These are phyloP conservation scores for Harringtonia lauricola DNA, from an alignment of 2,329 filamentous ascomycete species.

Conservation along the genomic window DNA sequence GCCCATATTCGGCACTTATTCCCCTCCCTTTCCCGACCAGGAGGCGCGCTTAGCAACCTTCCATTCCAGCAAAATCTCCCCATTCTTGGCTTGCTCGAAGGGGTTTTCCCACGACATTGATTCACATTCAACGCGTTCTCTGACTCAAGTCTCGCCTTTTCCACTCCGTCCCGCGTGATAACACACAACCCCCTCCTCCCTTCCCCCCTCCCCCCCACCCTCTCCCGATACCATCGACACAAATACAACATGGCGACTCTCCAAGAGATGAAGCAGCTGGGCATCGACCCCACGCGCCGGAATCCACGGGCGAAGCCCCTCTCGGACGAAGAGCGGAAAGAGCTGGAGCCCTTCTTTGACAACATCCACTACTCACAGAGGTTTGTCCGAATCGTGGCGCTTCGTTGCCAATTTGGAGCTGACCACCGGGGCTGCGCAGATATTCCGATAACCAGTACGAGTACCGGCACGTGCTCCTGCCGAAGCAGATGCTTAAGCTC, in stretches of 20 bases:
- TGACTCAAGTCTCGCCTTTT: too few species aligned
- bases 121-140: too few species aligned
- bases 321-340: slow-evolving; percentile 68
- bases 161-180: too few species aligned
- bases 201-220: not conserved
- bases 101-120: too few species aligned
- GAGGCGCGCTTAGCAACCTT: too few species aligned
- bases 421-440: too few species aligned
- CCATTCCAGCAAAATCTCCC: not conserved
- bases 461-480: slow-evolving; percentile 94
- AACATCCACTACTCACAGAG: slow-evolving; percentile 77
- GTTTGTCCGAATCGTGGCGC: slow-evolving; percentile 51
- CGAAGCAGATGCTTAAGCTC: slow-evolving; percentile 95
- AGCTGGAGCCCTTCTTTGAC: slow-evolving; percentile 84
- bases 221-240: not conserved
- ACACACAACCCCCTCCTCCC: not conserved
- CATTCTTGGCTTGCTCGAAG: too few species aligned
- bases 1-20: too few species aligned
- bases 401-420: too few species aligned
- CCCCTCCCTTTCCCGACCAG: too few species aligned
- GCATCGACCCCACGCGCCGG: slow-evolving; percentile 74
- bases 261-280: slow-evolving; percentile 22
- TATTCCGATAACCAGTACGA: slow-evolving; percentile 91
- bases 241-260: slow-evolving; percentile 8
- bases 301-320: slow-evolving; percentile 78